These are phyloP conservation scores for Ilyonectria destructans DNA, from an alignment of 2,329 filamentous ascomycete genomes.

Conservation along the genomic window DNA sequence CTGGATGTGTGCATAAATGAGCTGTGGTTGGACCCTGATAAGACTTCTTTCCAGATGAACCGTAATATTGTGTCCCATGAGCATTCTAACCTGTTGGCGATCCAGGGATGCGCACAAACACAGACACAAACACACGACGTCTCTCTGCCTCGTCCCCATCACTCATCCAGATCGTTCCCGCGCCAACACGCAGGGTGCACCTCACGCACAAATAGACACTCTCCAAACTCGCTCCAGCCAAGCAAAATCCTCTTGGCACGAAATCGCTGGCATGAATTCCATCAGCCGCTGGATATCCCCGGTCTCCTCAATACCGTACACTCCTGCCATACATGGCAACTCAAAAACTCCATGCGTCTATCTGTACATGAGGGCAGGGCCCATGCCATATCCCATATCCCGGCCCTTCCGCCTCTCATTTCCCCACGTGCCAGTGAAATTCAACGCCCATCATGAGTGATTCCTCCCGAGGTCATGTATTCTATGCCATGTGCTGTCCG, in stretches of 20 bases:
- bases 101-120: not conserved
- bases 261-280: constrained; percentile 37
- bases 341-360: constrained; percentile 37
- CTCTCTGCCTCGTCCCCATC: not conserved
- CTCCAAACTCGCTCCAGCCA: constrained; percentile 23
- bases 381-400: constrained; percentile 30
- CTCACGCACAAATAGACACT: constrained; percentile 5
- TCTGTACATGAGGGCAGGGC: constrained; percentile 39
- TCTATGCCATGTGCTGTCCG: constrained; percentile 70
- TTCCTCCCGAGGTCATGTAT: constrained; percentile 36
- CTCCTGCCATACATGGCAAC: constrained; percentile 32
- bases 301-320: constrained; percentile 32
- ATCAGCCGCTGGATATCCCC: constrained; percentile 28
- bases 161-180: constrained; percentile 14
- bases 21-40: not conserved
- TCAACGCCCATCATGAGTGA: constrained; percentile 22
- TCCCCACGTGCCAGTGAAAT: constrained; percentile 32
- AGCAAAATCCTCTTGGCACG: constrained; percentile 28
- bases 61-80: constrained; percentile 2
- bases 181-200: not conserved
- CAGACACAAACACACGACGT: not conserved
- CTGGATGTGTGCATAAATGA: not conserved
- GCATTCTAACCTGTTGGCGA: constrained; percentile 5
- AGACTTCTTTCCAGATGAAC: constrained; percentile 2
- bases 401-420: constrained; percentile 33